Evolutionary conservation across 305 asterid genomes (phyloP), one percentile per base, ranked within the genome.

Genomic region (Solanum hybrid): DNA sequence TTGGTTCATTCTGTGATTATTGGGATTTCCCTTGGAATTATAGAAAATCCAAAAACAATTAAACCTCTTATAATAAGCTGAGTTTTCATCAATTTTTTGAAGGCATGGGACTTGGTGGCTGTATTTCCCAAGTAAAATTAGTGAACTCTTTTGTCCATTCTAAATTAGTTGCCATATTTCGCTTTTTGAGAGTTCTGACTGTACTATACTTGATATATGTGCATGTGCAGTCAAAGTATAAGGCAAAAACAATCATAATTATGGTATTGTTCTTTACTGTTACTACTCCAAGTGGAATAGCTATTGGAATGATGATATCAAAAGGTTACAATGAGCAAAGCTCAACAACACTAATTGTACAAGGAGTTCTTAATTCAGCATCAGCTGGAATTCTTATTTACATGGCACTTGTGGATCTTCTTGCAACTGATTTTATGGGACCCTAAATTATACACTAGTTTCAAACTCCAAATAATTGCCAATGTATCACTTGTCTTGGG

Each of bases 391-490:
- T 94, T 60, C 89, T 93, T 88, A 93, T 94, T 7, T 93, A 94
- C 79, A 93, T 94, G 95, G 94, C 95, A 3, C 90, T 93, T 1
- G 96, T 94, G 10, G 95, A 94, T 90, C 91, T 94, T 76, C 92
- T 94, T 69, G 90, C 93, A 2, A 89, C 93, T 27, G 94, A 94
- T 90, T 93, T 94, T 66, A 91, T 90, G 35, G 94, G 90, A 92
- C 29, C 87, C 95, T 4, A 94, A 89, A 75, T 90, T 93, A 88
- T 93, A 90, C 32, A 24, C 35, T 26, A 89, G 86, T 84, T 80
- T 82, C 22, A 93, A 88, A 46, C 93, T 94, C 32, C 93, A 88
- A 82, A 22, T 94, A 1, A 77, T 89, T 1, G 91, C 91, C 35
- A 90, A 89, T 90, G 73, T 89, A 75, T 31, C 93, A 79, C 93